These are phyloP conservation scores for Gossypium aridum DNA, from an alignment of 441 rosid species.

Conservation along the genomic window DNA sequence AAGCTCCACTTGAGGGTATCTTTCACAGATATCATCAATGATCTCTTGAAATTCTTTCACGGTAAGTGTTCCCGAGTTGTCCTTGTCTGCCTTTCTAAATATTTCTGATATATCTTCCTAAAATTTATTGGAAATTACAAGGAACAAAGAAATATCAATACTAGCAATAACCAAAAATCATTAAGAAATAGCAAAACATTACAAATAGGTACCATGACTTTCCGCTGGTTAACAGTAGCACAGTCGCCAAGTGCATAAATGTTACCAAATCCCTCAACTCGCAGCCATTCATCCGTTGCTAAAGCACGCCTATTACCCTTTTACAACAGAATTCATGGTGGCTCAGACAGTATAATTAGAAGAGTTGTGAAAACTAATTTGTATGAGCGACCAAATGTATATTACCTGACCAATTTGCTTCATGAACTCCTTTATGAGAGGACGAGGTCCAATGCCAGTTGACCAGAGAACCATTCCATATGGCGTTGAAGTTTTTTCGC, in stretches of 20 bases:
- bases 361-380: background rate
- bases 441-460: conserved; percentile 91
- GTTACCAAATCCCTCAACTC: conserved; percentile 68
- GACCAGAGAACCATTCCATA: conserved; percentile 99
- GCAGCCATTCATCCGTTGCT: conserved; percentile 97
- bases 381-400: background rate
- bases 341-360: background rate
- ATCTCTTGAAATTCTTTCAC: conserved; percentile 83
- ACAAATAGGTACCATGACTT: conserved; percentile 65
- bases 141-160: background rate
- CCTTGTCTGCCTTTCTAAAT: conserved; percentile 87
- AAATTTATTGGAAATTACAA: background rate
- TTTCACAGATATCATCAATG: conserved; percentile 68
- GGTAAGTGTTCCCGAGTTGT: conserved; percentile 86
- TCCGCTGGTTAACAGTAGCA: conserved; percentile 94
- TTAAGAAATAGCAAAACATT: background rate
- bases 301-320: conserved; percentile 85
- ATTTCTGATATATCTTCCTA: conserved; percentile 86
- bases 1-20: conserved; percentile 95
- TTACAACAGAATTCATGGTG: background rate
- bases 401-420: conserved; percentile 91
- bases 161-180: background rate
- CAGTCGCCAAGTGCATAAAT: conserved; percentile 97
- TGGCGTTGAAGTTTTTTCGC: conserved; percentile 53
- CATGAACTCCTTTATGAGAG: conserved; percentile 88